Conservation (phyloP, 192 early-diverging fungal species). For the Podila epicladia region DNA sequence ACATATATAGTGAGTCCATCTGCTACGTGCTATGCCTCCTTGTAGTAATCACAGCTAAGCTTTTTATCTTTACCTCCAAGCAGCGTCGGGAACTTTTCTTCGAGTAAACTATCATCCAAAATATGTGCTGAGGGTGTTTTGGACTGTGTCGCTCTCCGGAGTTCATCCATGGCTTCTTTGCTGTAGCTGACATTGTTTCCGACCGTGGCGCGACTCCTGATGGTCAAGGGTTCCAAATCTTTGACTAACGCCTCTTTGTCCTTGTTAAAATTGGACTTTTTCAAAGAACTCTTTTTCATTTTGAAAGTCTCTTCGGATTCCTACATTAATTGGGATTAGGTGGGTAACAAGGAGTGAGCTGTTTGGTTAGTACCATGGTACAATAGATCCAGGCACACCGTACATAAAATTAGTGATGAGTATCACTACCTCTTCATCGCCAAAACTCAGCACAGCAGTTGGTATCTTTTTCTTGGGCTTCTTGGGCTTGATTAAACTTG, state of each 20-base stretch:
- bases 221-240: constrained; percentile 8
- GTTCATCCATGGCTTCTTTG: constrained; percentile 48
- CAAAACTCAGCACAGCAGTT: constrained; percentile 36
- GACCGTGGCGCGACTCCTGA: constrained; percentile 29
- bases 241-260: constrained; percentile 17
- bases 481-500: constrained; percentile 13
- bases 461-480: constrained; percentile 33
- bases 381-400: neutral
- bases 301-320: constrained; percentile 53
- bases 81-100: constrained; percentile 55
- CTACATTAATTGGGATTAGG: constrained; percentile 6
- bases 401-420: neutral
- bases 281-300: constrained; percentile 58
- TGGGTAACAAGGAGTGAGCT: neutral
- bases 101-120: constrained; percentile 34
- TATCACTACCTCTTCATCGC: constrained; percentile 37
- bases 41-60: neutral
- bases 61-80: constrained; percentile 37
- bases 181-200: constrained; percentile 44
- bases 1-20: neutral
- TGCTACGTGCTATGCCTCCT: neutral
- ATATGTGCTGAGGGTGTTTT: constrained; percentile 33
- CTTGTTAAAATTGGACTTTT: constrained; percentile 27
- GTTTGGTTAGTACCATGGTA: neutral
- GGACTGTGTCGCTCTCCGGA: constrained; percentile 42